Base-by-base conservation (phyloP, 306 rosid species). In the Carpinus viminea region DNA sequence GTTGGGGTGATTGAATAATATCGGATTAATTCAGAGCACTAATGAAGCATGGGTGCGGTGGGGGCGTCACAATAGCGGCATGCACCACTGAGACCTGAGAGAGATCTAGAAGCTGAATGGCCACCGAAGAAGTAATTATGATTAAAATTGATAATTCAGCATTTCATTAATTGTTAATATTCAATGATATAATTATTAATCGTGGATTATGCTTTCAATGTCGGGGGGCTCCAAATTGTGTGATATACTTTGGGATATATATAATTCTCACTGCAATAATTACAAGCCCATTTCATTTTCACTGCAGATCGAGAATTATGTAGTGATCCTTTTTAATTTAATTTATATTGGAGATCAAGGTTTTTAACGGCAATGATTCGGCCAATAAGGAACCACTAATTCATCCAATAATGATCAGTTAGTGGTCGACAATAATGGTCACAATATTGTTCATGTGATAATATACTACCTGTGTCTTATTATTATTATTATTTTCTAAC, bases 81-180 rank as follows among this genome's bases (percentile, higher is more conserved):
- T n/a, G 17, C 24, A 46, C 72, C 72, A 68, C 15, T 68, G 56
- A 46, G 34, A 31, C 34, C 3, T 31, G 34, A 31, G 34, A 31
- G 34, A 31, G 20, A 47, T n/a, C n/a, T n/a, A n/a, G 12, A 7
- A 1, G 15, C 53, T 51, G 64, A 4, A 15, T 2, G 24, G 66
- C 54, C 80, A 65, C 74, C 65, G 18, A 52, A 53, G 9, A 76
- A 50, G 64, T 52, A 68, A 53, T 52, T 43, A 76, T 53, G 79
- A 52, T 36, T 51, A 65, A 28, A 56, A n/a, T 28, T 28, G 28
- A 62, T 34, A 76, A n/a, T n/a, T 17, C 50, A 34, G 50, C 17
- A n/a, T 50, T 26, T 17, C 1, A 41, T 34, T 24, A 24, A 24
- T 24, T 53, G 8, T 41, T 41, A 41, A 41, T 41, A 5, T 24